These are phyloP conservation scores for Biscogniauxia mediterranea DNA, from an alignment of 2,329 filamentous ascomycete genomes.

Conservation along the genomic window DNA sequence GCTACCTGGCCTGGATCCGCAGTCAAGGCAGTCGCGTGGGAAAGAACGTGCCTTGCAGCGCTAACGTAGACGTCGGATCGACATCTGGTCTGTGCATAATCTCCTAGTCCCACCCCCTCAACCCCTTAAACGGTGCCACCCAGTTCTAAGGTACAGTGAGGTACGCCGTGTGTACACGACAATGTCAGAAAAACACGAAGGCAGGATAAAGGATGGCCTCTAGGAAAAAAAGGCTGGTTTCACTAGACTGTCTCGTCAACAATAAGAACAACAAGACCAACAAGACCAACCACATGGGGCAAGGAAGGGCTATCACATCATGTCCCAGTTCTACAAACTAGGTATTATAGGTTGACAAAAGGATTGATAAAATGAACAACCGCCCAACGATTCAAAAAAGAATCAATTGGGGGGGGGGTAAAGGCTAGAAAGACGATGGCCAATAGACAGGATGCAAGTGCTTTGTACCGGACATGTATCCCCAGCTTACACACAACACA, in stretches of 20 bases:
- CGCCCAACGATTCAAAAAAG: background rate
- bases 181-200: background rate
- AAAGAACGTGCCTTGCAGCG: slow-evolving; percentile 22
- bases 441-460: background rate
- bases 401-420: background rate
- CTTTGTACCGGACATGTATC: background rate
- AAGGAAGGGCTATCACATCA: background rate
- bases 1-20: background rate
- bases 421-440: background rate
- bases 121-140: background rate
- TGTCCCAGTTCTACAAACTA: background rate
- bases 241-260: background rate
- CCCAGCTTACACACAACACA: slow-evolving; percentile 2
- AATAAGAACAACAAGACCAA: background rate
- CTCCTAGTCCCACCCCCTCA: background rate
- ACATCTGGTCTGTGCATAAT: background rate
- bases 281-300: too few relatives aligned
- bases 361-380: background rate
- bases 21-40: slow-evolving; percentile 26
- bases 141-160: background rate
- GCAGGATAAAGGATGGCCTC: background rate
- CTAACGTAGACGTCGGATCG: slow-evolving; percentile 8
- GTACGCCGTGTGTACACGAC: background rate
- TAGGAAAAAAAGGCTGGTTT: background rate
- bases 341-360: background rate